Evolutionary conservation across 257 asterid species (phyloP).

Genomic region (Petrea volubilis): DNA sequence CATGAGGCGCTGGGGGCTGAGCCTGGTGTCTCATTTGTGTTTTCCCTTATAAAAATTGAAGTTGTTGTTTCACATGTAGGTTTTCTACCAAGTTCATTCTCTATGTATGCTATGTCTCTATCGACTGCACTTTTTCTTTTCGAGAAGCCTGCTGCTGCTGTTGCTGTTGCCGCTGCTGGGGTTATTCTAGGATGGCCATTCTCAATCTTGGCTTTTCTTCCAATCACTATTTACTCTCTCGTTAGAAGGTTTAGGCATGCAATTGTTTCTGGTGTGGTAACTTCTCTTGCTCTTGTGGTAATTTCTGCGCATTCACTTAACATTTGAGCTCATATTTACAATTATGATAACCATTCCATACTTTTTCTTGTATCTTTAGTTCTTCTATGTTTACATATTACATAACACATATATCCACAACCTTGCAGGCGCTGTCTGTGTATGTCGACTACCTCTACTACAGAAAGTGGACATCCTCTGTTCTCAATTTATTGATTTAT

Average conservation of each 20-base stretch:
- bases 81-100: slow-evolving; percentile 30
- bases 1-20: too few relatives aligned
- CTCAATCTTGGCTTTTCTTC: slow-evolving; percentile 79
- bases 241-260: slow-evolving; percentile 59
- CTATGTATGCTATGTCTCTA: neutral
- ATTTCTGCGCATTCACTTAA: slow-evolving; percentile 3
- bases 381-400: slow-evolving; percentile 4
- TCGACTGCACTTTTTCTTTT: neutral
- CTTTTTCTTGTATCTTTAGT: slow-evolving; percentile 4
- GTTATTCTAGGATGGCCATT: neutral
- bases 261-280: slow-evolving; percentile 32
- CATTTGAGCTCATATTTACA: slow-evolving; percentile 9
- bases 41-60: neutral
- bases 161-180: neutral
- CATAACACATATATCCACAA: slow-evolving; percentile 17
- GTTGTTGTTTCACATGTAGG: slow-evolving; percentile 42
- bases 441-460: slow-evolving; percentile 78
- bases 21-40: too few relatives aligned
- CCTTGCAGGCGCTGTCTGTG: slow-evolving; percentile 68
- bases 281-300: neutral
- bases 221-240: slow-evolving; percentile 76
- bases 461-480: slow-evolving; percentile 87
- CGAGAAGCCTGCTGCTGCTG: neutral
- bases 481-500: slow-evolving; percentile 79
- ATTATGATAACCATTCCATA: slow-evolving; percentile 1